Evolutionary conservation across 1,284 basidiomycete genomes (phyloP).

Genomic region (Phaffia rhodozyma): DNA sequence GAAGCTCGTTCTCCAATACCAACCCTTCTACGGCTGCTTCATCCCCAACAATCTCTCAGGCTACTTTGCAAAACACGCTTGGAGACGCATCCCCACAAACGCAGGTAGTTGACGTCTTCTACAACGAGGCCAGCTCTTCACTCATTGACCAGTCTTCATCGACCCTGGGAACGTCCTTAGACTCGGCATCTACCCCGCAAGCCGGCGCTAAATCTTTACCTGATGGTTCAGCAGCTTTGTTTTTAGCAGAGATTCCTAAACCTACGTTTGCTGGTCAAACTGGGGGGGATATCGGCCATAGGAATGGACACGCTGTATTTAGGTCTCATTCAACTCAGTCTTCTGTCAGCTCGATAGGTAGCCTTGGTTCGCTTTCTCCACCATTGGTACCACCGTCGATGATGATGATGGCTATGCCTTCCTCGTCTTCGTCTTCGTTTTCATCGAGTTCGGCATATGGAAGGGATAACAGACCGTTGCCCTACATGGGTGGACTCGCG

Average conservation of each 20-base stretch:
- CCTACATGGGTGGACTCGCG: slow-evolving; percentile 30
- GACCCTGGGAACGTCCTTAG: too few species aligned
- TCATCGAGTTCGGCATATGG: background rate
- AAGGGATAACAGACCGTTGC: background rate
- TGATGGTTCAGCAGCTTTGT: too few species aligned
- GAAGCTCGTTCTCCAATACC: slow-evolving; percentile 2
- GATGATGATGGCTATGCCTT: background rate
- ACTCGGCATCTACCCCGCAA: background rate
- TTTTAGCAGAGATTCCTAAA: too few species aligned
- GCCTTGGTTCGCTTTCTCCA: background rate
- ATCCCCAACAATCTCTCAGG: background rate
- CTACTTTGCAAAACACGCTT: too few species aligned
- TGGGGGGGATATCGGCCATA: background rate
- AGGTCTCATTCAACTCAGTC: slow-evolving; percentile 5
- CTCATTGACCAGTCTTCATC: too few species aligned
- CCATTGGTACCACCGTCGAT: background rate
- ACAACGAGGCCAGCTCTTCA: background rate
- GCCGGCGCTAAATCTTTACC: background rate
- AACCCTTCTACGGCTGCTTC: background rate
- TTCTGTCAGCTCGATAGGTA: slow-evolving; percentile 1
- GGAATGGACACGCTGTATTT: background rate
- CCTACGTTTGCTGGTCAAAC: too few species aligned
- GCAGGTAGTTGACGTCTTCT: background rate
- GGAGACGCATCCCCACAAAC: too few species aligned
- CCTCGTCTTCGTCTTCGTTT: background rate